Evolutionary conservation across 2,329 filamentous ascomycete species (phyloP), one percentile per base, ranked within the genome.

Genomic region (Cytospora paraplurivora): DNA sequence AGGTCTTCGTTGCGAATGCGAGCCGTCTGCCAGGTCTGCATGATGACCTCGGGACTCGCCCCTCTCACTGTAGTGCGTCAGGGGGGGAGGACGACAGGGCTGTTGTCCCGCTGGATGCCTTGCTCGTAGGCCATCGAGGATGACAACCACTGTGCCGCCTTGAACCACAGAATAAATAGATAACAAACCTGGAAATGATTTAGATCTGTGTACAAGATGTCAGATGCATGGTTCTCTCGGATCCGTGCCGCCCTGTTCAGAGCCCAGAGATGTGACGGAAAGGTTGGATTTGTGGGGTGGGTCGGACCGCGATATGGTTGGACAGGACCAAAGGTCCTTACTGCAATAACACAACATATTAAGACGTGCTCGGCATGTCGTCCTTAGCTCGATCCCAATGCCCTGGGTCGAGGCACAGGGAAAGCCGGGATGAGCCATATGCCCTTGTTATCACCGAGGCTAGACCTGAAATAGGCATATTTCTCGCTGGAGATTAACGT

Each of bases 321-420:
- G 59, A 35, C n/a, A n/a, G 34, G 49, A 32, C 47, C 27, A 41
- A 49, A 37, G 32, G 59, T 50, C 57, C 64, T 55, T 63, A 56
- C 57, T 62, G 62, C 58, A 62, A 64, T 61, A 62, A 41, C 53
- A 53, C n/a, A 53, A 32, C 41, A 47, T 47, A 65, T 59, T 66
- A 66, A 66, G 65, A 61, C 62, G 62, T 59, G 62, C 65, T 65
- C 65, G 65, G 65, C 65, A 66, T 62, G 65, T 66, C 65, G 41
- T 66, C 65, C 47, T 53, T 66, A 66, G 65, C 59, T 67, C 65
- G 65, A 65, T 67, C 62, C 62, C 65, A 65, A 62, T 49, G 62
- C 62, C 61, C 53, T 63, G 65, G 65, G 65, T 66, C 64, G 56
- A 56, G 53, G 56, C 56, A 63, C 59, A 56, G 49, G 60, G 56